Conservation (phyloP, 2,329 filamentous ascomycete genomes). For the Trichoderma simmonsii region DNA sequence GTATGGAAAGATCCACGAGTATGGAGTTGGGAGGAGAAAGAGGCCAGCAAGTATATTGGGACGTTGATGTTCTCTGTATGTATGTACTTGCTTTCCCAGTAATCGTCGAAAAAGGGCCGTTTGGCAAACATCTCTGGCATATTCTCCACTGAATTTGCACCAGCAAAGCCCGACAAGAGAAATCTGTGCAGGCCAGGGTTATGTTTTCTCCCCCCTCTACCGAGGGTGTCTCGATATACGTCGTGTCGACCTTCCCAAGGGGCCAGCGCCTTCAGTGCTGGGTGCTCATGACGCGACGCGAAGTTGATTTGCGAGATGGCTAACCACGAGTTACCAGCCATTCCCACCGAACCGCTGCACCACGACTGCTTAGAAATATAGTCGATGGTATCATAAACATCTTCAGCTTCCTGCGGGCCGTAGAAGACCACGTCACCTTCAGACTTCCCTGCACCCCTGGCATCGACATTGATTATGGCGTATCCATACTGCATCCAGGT, state of each 20-base stretch:
- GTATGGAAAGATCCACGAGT: neutral
- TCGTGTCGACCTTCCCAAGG: neutral
- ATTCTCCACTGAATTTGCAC: neutral
- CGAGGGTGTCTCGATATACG: neutral
- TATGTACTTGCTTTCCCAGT: neutral
- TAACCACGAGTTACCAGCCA: slow-evolving; percentile 28
- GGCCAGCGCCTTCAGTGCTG: neutral
- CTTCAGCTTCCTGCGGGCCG: slow-evolving; percentile 25
- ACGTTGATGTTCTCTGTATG: neutral
- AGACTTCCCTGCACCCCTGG: slow-evolving; percentile 28
- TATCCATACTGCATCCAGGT: slow-evolving; percentile 30
- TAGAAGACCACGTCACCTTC: slow-evolving; percentile 27
- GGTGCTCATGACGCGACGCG: neutral
- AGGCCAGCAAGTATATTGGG: neutral
- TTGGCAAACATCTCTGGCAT: neutral
- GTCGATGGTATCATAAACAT: slow-evolving; percentile 27
- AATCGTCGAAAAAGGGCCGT: neutral
- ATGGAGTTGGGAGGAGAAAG: neutral
- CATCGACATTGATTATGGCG: slow-evolving; percentile 30
- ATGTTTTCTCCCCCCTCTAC: neutral
- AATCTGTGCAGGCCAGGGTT: neutral
- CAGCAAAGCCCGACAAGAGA: neutral
- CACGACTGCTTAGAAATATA: slow-evolving; percentile 25
- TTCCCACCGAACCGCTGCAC: slow-evolving; percentile 29
- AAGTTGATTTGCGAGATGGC: neutral